Conservation (phyloP, 129 eudicot species). For the Erigeron canadensis region DNA sequence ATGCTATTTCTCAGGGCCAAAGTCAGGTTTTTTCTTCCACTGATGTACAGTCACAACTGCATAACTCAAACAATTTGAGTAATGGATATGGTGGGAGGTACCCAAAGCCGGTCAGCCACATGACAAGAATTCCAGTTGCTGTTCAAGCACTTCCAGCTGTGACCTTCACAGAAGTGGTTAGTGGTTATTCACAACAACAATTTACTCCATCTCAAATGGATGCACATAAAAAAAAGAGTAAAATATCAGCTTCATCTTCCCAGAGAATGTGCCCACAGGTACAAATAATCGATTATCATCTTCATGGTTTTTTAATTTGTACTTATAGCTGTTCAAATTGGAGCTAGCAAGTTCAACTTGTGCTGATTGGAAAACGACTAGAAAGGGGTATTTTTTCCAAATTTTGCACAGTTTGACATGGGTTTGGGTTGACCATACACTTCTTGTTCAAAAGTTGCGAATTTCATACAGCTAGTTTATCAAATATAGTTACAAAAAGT, state of each 20-base stretch:
- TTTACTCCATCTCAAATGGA: constrained; percentile 23
- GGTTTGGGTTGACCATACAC: background rate
- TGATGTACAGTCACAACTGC: constrained; percentile 35
- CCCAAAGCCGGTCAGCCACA: constrained; percentile 25
- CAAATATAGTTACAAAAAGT: too few species aligned
- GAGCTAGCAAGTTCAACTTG: too few species aligned
- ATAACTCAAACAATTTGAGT: constrained; percentile 17
- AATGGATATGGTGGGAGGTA: constrained; percentile 52
- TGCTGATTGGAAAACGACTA: background rate
- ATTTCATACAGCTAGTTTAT: too few species aligned
- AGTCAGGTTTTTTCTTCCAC: constrained; percentile 39
- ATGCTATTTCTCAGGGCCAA: constrained; percentile 31
- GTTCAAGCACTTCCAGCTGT: background rate
- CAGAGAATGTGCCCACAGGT: constrained; percentile 50
- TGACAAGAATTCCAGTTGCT: constrained; percentile 39
- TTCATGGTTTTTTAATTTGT: background rate
- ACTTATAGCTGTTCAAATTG: background rate
- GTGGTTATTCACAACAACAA: constrained; percentile 38
- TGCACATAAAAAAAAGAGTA: constrained; percentile 28
- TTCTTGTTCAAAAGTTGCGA: too few species aligned
- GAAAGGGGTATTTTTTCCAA: background rate
- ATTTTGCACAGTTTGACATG: background rate
- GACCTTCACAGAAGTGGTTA: constrained; percentile 30
- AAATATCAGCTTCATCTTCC: constrained; percentile 32
- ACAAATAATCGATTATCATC: background rate